phyloP scores from a whole-genome alignment of 78 protist genomes.

The Cavenderia fasciculata region DNA sequence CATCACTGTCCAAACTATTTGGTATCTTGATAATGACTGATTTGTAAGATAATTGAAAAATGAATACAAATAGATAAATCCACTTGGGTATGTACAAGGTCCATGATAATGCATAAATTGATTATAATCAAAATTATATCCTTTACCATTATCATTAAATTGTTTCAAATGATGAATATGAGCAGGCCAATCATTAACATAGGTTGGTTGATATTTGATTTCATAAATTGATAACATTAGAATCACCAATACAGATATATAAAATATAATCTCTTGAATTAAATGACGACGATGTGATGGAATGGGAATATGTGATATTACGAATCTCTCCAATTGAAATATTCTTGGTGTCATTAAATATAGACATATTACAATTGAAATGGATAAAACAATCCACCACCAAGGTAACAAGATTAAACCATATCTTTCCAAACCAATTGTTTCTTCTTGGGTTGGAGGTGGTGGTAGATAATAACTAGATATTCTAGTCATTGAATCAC shows the following conservation, averaged over 20 bases:
- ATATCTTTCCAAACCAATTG: too few species aligned
- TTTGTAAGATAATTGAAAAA: neutral
- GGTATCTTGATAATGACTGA: constrained; percentile 31
- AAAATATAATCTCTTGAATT: constrained; percentile 4
- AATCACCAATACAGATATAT: constrained; percentile 1
- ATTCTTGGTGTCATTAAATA: too few species aligned
- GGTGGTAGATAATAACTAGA: constrained; percentile 50
- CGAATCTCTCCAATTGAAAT: too few species aligned
- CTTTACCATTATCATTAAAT: too few species aligned
- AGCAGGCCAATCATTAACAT: constrained; percentile 84
- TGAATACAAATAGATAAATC: constrained; percentile 53
- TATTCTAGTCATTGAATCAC: neutral
- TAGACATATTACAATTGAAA: too few species aligned
- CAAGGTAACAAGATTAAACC: too few species aligned
- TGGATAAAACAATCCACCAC: too few species aligned
- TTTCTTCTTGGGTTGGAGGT: constrained; percentile 29
- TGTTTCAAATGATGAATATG: constrained; percentile 78
- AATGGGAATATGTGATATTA: too few species aligned
- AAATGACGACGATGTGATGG: too few species aligned
- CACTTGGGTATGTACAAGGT: constrained; percentile 78
- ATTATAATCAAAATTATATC: constrained; percentile 37
- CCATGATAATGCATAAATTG: constrained; percentile 83
- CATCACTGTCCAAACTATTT: constrained; percentile 61
- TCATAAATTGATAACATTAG: constrained; percentile 44
- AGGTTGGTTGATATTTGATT: constrained; percentile 20